Conservation (phyloP, 176 grass and related monocot genomes). For the Microstegium vimineum region DNA sequence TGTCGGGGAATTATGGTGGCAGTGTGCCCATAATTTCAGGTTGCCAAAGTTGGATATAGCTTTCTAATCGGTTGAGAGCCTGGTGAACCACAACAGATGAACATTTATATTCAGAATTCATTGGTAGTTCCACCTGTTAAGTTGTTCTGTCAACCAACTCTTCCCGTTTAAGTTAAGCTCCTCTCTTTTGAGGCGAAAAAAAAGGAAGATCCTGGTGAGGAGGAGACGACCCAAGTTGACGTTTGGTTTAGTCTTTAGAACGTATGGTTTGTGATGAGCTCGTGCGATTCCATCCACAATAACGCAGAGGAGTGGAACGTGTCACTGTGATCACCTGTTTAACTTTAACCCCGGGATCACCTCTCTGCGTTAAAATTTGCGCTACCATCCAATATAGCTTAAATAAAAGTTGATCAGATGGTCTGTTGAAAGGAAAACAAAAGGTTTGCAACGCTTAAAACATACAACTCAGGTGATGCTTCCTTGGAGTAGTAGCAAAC, state of each 20-base stretch:
- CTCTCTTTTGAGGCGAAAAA: background rate
- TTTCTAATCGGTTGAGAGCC: background rate
- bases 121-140: background rate
- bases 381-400: background rate
- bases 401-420: background rate
- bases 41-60: background rate
- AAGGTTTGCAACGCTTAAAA: background rate
- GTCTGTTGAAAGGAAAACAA: background rate
- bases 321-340: background rate
- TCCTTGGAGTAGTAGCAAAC: background rate
- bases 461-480: background rate
- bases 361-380: background rate
- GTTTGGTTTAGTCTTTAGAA: background rate
- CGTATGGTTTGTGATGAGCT: background rate
- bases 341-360: background rate
- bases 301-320: background rate
- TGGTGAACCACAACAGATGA: slow-evolving; percentile 27
- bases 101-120: background rate
- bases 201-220: background rate
- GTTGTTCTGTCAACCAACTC: slow-evolving; percentile 3
- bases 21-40: background rate
- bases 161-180: slow-evolving; percentile 38
- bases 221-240: background rate
- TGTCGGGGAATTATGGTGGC: background rate
- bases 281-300: background rate